Evolutionary conservation across 2,329 filamentous ascomycete species (phyloP).

Genomic region (Leptographium wingfieldii): DNA sequence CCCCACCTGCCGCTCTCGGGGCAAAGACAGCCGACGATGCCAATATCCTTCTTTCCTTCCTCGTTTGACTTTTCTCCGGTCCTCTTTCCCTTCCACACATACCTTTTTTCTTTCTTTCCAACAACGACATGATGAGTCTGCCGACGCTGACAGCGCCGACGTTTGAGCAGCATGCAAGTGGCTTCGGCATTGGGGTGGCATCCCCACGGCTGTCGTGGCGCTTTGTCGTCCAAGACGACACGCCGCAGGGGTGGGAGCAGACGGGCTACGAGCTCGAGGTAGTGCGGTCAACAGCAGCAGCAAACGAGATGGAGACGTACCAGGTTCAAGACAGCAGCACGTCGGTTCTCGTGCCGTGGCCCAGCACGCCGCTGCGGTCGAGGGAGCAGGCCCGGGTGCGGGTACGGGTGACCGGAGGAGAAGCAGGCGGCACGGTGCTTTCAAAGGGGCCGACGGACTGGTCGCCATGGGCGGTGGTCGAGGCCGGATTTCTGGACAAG

Average conservation of each 20-base stretch:
- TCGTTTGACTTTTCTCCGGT: neutral
- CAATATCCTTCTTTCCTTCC: neutral
- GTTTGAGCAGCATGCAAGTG: conserved; percentile 13
- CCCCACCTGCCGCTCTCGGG: neutral
- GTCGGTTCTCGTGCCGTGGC: conserved; percentile 25
- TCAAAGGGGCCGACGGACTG: conserved; percentile 4
- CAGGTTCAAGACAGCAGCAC: conserved; percentile 2
- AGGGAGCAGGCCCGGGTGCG: conserved; percentile 10
- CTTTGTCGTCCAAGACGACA: conserved; percentile 3
- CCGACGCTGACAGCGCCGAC: conserved; percentile 4
- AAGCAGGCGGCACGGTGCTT: neutral
- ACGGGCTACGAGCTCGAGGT: conserved; percentile 11
- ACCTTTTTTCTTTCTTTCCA: neutral
- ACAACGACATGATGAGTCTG: neutral
- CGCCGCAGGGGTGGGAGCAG: conserved; percentile 10
- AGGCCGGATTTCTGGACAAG: conserved; percentile 8
- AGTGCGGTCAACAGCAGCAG: neutral
- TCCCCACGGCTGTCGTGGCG: conserved; percentile 14
- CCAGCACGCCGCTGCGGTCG: conserved; percentile 10
- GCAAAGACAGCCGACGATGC: neutral
- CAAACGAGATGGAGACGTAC: neutral
- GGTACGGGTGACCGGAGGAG: conserved; percentile 5
- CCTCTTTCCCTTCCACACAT: neutral
- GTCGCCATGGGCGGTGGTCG: conserved; percentile 11
- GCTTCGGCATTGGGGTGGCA: conserved; percentile 11